Conservation (phyloP, 352 stramenopile genomes). For the Elongisporangium prolatum region DNA sequence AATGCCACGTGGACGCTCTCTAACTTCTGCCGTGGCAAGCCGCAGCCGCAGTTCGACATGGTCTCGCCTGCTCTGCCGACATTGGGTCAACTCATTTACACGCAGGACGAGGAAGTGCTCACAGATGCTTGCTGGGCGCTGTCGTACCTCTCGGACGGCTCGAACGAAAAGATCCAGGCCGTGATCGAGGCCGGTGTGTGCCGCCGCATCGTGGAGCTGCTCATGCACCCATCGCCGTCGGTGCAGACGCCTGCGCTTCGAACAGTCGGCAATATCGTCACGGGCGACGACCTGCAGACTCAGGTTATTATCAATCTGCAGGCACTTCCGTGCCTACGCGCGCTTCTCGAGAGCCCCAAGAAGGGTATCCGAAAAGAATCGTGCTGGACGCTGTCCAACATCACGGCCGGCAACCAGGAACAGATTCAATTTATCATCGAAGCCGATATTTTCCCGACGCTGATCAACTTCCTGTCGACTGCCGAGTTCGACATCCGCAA, state of each 20-base stretch:
- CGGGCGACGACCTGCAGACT: conserved; percentile 98
- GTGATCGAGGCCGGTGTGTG: conserved; percentile 97
- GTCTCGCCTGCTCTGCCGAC: conserved; percentile 94
- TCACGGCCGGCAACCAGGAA: conserved; percentile 97
- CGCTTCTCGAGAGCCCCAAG: conserved; percentile 93
- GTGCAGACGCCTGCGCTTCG: conserved; percentile 82
- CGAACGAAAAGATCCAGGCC: conserved; percentile 99
- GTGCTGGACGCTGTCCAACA: conserved; percentile 99
- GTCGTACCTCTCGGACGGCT: conserved; percentile 97
- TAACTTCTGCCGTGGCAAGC: conserved; percentile 96
- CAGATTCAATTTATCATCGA: conserved; percentile 99
- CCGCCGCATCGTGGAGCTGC: conserved; percentile 95
- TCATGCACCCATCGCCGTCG: conserved; percentile 77
- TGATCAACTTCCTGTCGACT: conserved; percentile 96
- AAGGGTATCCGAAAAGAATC: conserved; percentile 99
- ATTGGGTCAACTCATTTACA: conserved; percentile 96
- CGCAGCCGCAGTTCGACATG: conserved; percentile 63
- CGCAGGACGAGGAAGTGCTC: conserved; percentile 97
- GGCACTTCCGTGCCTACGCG: conserved; percentile 94
- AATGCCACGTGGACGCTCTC: conserved; percentile 99
- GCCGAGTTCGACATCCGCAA: conserved; percentile 99
- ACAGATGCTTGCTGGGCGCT: conserved; percentile 99
- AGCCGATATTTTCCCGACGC: conserved; percentile 94
- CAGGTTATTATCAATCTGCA: conserved; percentile 99
- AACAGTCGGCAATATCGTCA: conserved; percentile 98